Evolutionary conservation across 148 eudicot species (phyloP).

Genomic region (Silene uniflora): DNA sequence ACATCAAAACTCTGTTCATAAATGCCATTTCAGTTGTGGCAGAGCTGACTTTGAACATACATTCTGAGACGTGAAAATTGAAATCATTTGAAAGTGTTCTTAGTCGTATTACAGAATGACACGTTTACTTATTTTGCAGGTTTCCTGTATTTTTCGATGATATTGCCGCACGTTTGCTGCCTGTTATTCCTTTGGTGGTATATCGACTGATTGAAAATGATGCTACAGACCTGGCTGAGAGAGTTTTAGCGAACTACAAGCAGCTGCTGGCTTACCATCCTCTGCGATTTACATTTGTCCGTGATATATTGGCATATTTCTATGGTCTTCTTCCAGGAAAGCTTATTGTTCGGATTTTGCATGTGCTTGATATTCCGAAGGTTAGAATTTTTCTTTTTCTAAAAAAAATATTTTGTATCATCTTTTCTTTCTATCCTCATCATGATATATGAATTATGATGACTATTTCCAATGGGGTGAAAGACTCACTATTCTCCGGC

Average conservation of each 20-base stretch:
- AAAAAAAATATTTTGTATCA: background rate
- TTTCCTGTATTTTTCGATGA: constrained; percentile 91
- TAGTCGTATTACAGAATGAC: constrained; percentile 2
- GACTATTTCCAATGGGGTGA: background rate
- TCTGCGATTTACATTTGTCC: constrained; percentile 90
- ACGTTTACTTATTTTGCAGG: constrained; percentile 40
- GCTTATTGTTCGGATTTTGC: constrained; percentile 75
- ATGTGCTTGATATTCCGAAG: constrained; percentile 76
- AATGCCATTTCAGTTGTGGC: background rate
- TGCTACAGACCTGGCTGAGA: constrained; percentile 77
- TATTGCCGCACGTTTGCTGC: constrained; percentile 84
- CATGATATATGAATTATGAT: background rate
- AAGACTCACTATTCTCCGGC: background rate
- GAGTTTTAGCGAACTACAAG: constrained; percentile 66
- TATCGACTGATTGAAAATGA: constrained; percentile 96
- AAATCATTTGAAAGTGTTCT: background rate
- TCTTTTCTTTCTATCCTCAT: constrained; percentile 1
- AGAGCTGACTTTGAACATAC: background rate
- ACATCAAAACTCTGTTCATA: background rate
- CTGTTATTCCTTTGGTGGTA: constrained; percentile 82
- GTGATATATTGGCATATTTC: constrained; percentile 94
- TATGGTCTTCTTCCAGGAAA: constrained; percentile 91
- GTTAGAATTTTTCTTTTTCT: constrained; percentile 26
- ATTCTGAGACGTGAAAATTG: background rate
- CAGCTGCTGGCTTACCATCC: constrained; percentile 77